Evolutionary conservation across 768 basidiomycete genomes (phyloP).

Genomic region (Naganishia vishniacii): DNA sequence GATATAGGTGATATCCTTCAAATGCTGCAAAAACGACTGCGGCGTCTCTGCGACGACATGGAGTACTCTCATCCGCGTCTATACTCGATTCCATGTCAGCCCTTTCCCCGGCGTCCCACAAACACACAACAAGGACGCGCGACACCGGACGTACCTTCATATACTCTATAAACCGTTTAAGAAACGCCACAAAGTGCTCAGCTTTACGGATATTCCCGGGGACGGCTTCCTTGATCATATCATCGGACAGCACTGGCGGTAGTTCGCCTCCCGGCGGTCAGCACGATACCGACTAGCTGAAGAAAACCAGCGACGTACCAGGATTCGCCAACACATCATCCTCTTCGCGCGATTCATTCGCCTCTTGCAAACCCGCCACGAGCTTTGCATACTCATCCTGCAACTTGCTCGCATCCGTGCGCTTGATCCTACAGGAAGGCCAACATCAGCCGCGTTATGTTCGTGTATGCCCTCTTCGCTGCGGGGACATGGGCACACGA

Average conservation of each 20-base stretch:
- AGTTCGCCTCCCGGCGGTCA: background rate
- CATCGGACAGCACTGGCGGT: constrained; percentile 89
- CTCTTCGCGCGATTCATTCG: constrained; percentile 56
- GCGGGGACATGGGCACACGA: too few relatives aligned
- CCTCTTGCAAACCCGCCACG: constrained; percentile 86
- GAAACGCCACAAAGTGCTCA: constrained; percentile 96
- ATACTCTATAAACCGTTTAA: constrained; percentile 97
- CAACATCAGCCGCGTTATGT: background rate
- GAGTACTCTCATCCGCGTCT: constrained; percentile 98
- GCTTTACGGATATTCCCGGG: constrained; percentile 98
- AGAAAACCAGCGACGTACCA: constrained; percentile 52
- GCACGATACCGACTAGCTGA: background rate
- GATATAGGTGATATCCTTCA: constrained; percentile 98
- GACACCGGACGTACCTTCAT: constrained; percentile 87
- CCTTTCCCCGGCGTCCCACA: background rate
- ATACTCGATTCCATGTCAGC: constrained; percentile 5
- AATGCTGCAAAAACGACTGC: constrained; percentile 88
- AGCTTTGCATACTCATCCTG: constrained; percentile 95
- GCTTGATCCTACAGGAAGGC: constrained; percentile 67
- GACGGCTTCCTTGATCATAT: constrained; percentile 87
- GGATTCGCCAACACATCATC: constrained; percentile 88
- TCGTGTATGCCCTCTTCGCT: too few relatives aligned
- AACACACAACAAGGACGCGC: background rate
- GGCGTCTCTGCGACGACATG: constrained; percentile 99
- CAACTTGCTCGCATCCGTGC: constrained; percentile 82